These are phyloP conservation scores for Phialocephala sp. DNA, from an alignment of 2,329 filamentous ascomycete species.

Conservation along the genomic window DNA sequence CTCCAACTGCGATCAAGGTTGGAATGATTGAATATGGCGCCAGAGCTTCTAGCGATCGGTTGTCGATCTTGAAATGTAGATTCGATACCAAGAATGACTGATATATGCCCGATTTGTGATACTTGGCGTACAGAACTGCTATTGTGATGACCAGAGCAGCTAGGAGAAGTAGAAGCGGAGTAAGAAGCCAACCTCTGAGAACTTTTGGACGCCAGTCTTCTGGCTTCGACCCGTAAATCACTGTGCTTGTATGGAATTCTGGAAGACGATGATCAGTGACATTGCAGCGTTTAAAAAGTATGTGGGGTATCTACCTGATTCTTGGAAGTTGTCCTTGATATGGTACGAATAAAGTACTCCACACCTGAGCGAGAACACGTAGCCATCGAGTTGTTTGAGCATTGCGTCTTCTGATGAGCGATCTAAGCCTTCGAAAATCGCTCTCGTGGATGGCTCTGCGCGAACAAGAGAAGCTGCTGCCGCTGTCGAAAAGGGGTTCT, in stretches of 20 bases:
- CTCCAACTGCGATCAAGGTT: conserved; percentile 25
- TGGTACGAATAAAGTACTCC: conserved; percentile 24
- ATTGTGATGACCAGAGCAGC: conserved; percentile 14
- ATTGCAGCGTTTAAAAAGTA: too few relatives aligned
- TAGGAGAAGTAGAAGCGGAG: conserved; percentile 10
- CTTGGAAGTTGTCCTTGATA: conserved; percentile 13
- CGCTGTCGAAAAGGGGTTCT: conserved; percentile 16
- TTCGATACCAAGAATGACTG: conserved; percentile 17
- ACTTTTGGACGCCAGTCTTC: conserved; percentile 23
- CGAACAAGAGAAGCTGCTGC: conserved; percentile 24
- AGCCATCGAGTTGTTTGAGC: conserved; percentile 20
- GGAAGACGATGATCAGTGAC: not conserved
- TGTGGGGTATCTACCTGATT: conserved; percentile 12
- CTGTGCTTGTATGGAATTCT: not conserved
- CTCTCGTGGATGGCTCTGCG: conserved; percentile 17
- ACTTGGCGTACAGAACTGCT: conserved; percentile 17
- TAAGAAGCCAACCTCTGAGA: conserved; percentile 16
- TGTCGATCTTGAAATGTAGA: not conserved
- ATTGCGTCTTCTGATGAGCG: conserved; percentile 20
- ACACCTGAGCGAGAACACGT: conserved; percentile 23
- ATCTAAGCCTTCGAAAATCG: conserved; percentile 28
- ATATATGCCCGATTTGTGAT: conserved; percentile 21
- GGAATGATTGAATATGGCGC: conserved; percentile 29
- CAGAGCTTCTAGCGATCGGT: conserved; percentile 19
- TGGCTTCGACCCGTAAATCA: not conserved